Evolutionary conservation across 768 basidiomycete species (phyloP), one percentile per base, ranked within the genome.

Genomic region (Pisolithus orientalis): DNA sequence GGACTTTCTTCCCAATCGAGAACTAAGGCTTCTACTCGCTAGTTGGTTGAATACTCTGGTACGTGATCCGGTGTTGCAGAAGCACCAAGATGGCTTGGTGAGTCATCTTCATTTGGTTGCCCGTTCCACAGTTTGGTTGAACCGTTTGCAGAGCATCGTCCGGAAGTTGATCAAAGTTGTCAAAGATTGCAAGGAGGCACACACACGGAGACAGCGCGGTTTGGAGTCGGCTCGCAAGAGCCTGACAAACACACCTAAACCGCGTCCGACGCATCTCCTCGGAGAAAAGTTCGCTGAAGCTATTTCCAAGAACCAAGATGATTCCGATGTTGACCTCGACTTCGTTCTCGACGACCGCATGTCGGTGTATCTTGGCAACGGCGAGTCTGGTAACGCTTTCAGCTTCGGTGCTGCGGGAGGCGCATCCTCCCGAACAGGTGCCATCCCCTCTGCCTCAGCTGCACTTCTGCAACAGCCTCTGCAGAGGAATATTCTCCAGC

Each of bases 1-100:
- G 57, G 93, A 96, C 65, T 95, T 94, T 62, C 69, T 92, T 53
- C 84, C 87, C 40, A 85, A 89, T 68, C 79, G 82, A 53, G 88
- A 87, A 59, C 68, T 95, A 62, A 76, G 93, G 58, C 63, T 83
- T 27, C 65, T 86, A 40, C 73, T 94, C 44, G 81, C 90, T 16
- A 76, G 78, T 44, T 94, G 90, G 90, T 62, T 95, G 53, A 96
- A 95, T 66, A 71, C 79, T n/a, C 67, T 91, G 53, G 73, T 81
- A 39, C 75, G 76, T 52, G 87, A 91, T 70, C 84, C 85, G n/a
- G 75, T 82, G 45, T 67, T 88, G 71, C 75, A 77, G 61, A 77
- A 74, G 56, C 82, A 84, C 60, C 69, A 69, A 47, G 89, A 90
- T 60, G 88, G 87, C 39, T 58, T 83, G 73, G 90, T 92, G 63